Evolutionary conservation across 805 yeast species (phyloP), one percentile per base, ranked within the genome.

Genomic region (Teunomyces cretensis): DNA sequence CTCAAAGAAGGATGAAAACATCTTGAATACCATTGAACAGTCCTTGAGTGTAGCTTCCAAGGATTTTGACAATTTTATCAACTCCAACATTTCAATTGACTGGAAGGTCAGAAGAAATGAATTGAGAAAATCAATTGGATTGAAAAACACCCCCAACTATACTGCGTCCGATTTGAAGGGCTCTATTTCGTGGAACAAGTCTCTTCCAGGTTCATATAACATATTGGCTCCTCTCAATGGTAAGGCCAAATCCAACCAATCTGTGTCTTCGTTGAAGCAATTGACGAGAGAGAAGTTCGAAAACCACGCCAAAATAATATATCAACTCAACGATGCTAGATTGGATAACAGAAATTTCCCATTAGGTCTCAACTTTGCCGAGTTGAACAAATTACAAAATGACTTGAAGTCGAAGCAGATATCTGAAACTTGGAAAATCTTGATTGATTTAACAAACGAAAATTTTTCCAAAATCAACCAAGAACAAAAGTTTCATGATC

Each of bases 81-180:
- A 76, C 54, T 80, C 82, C 49, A 87, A 84, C 55, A 74, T 94
- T 19, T 71, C 85, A 3, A 74, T 86, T 39, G 96, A 91, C 62
- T 94, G 98, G 97, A 81, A 81, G 46, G 79, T 79, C 40, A 80
- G 88, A 51, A 84, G 88, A 56, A 81, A 81, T 49, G 86, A 84
- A 54, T 76, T 92, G 39, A 79, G 87, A 58, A 84, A 81, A 51
- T 79, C 84, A 15, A 79, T 89, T 52, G 92, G 95, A 1, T 49
- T 51, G 42, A 46, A 43, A 24, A 44, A 33, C 14, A 12, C 39
- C 3, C 17, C 17, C 11, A 30, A 36, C 38, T 32, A 36, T 26
- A 14, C 22, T 24, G 30, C 50, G 4, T 39, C 45, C 9, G 46
- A 47, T 16, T 49, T 57, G 30, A 55, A 61, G 30, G 57, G 56